Evolutionary conservation across 2,329 filamentous ascomycete genomes (phyloP).

Genomic region (Westerdykella ornata): DNA sequence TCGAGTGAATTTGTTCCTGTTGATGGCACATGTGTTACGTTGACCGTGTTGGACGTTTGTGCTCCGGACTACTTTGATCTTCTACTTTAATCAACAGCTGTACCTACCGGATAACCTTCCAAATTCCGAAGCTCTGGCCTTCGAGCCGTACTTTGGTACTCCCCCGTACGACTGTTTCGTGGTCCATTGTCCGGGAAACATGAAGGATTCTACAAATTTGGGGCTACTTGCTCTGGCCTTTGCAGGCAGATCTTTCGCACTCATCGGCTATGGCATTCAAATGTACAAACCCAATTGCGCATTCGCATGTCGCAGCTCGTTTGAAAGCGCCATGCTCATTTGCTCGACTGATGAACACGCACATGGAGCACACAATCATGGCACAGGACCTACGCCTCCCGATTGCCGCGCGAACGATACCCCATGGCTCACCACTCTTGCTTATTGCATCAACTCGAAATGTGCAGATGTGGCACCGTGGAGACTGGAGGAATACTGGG

Average conservation of each 20-base stretch:
- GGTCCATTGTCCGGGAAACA: background rate
- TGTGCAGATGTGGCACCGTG: conserved; percentile 14
- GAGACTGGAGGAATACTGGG: conserved; percentile 15
- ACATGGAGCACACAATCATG: conserved; percentile 3
- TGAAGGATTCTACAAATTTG: conserved; percentile 1
- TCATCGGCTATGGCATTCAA: conserved; percentile 13
- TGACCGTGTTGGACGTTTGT: background rate
- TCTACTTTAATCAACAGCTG: no score
- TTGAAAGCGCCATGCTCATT: conserved; percentile 10
- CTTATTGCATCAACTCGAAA: conserved; percentile 23
- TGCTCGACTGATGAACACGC: conserved; percentile 11
- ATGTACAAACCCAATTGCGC: conserved; percentile 17
- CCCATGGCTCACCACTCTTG: conserved; percentile 23
- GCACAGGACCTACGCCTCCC: conserved; percentile 12
- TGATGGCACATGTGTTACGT: background rate
- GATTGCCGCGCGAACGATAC: conserved; percentile 21
- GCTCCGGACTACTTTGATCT: no score
- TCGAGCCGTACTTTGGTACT: no score
- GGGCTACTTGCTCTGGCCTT: conserved; percentile 4
- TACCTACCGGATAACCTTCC: no score
- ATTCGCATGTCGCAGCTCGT: conserved; percentile 16
- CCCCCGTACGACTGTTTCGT: no score
- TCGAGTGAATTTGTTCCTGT: no score
- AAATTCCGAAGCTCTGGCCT: no score
- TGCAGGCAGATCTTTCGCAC: conserved; percentile 2